Evolutionary conservation across 805 yeast species (phyloP).

Genomic region (Wickerhamomyces chaumierensis): DNA sequence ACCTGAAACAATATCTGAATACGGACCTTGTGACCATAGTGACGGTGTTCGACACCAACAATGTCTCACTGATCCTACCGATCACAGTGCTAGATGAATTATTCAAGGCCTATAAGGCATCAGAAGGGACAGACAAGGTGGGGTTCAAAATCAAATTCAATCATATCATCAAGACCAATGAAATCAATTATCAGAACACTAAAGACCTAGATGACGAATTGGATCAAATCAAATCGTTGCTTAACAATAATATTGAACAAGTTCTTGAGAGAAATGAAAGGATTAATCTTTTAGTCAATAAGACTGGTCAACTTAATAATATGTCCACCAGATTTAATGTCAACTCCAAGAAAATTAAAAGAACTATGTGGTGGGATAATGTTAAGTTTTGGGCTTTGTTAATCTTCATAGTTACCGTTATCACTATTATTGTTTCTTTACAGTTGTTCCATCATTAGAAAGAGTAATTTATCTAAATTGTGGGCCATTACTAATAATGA

Average conservation of each 20-base stretch:
- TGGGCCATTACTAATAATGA: too few relatives aligned
- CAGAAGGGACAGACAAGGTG: slow-evolving; percentile 14
- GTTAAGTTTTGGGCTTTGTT: slow-evolving; percentile 27
- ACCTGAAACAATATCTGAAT: not conserved
- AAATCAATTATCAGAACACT: slow-evolving; percentile 26
- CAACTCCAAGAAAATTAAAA: slow-evolving; percentile 36
- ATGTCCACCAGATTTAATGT: slow-evolving; percentile 44
- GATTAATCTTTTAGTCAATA: slow-evolving; percentile 43
- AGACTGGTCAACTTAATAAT: slow-evolving; percentile 45
- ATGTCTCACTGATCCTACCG: not conserved
- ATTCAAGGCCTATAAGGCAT: slow-evolving; percentile 28
- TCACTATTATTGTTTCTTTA: not conserved
- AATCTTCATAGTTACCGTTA: not conserved
- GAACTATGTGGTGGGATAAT: slow-evolving; percentile 47
- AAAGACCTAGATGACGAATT: slow-evolving; percentile 30
- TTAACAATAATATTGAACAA: slow-evolving; percentile 53
- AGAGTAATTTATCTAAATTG: too few relatives aligned
- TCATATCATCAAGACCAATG: slow-evolving; percentile 45
- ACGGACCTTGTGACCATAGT: not conserved
- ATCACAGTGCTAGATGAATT: slow-evolving; percentile 20
- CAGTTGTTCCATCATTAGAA: not conserved
- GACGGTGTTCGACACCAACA: not conserved
- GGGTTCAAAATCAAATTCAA: slow-evolving; percentile 47
- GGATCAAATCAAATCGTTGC: slow-evolving; percentile 41
- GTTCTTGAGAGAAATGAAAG: slow-evolving; percentile 50